Percentiles rank a stretch among this genome's conserved stretches.
Conservation (phyloP, 1,284 basidiomycete species). For the Ceratobasidium sp. region DNA sequence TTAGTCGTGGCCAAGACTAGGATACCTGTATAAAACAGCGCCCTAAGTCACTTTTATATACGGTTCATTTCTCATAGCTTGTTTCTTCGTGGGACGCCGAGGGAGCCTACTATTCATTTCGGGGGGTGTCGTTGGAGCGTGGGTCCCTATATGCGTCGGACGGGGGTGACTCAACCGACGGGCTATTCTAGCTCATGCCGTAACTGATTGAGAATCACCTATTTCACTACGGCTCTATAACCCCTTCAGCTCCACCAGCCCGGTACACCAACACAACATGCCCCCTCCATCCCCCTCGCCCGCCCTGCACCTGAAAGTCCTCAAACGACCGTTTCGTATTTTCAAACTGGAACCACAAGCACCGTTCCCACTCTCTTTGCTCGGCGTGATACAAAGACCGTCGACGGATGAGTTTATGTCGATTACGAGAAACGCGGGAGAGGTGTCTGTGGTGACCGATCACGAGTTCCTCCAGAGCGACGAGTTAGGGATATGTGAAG, state of each 20-base stretch:
- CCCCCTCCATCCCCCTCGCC: slow-evolving; percentile 62
- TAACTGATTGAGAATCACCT: background rate
- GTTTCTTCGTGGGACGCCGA: no score
- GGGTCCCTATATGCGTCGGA: no score
- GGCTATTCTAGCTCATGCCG: background rate
- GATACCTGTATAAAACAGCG: no score
- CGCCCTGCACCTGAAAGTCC: slow-evolving; percentile 64
- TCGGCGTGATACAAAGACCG: slow-evolving; percentile 46
- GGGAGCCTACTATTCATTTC: no score
- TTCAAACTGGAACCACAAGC: slow-evolving; percentile 59
- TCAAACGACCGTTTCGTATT: slow-evolving; percentile 68
- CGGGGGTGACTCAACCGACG: no score
- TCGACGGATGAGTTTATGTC: slow-evolving; percentile 60
- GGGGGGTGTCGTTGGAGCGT: no score
- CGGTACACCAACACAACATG: slow-evolving; percentile 54
- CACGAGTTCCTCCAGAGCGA: slow-evolving; percentile 51
- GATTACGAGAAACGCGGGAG: slow-evolving; percentile 68
- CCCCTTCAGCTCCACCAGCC: background rate
- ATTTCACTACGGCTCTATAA: background rate
- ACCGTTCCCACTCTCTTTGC: slow-evolving; percentile 50
- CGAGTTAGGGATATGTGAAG: slow-evolving; percentile 53
- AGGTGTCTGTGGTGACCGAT: slow-evolving; percentile 69
- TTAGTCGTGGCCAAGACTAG: no score
- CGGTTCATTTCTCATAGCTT: no score
- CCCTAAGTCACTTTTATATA: no score